These are phyloP conservation scores for Globisporangium nagaii DNA, from an alignment of 352 stramenopile species.

Conservation along the genomic window DNA sequence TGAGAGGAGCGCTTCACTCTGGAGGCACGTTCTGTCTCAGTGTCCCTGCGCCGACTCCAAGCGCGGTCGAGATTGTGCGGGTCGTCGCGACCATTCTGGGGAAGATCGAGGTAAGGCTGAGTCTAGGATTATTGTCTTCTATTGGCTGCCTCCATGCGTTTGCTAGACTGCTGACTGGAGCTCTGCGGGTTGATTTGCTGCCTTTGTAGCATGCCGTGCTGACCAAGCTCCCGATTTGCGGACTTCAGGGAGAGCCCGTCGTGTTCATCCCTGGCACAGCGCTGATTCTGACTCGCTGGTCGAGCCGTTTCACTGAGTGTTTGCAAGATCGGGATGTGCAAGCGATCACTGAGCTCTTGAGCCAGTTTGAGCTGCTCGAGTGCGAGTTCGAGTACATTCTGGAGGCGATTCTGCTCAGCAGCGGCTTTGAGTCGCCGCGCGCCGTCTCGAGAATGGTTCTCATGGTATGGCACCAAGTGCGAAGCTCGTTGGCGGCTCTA, in stretches of 20 bases:
- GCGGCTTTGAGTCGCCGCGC: slow-evolving; percentile 13
- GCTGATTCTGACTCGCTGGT: slow-evolving; percentile 20
- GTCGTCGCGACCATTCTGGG: slow-evolving; percentile 17
- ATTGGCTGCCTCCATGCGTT: neutral
- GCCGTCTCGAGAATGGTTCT: slow-evolving; percentile 16
- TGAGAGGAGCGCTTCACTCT: slow-evolving; percentile 34
- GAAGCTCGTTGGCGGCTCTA: neutral
- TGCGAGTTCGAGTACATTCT: slow-evolving; percentile 24
- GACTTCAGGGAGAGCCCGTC: slow-evolving; percentile 24
- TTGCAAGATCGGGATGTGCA: neutral
- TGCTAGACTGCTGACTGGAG: no score
- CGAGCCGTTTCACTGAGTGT: neutral
- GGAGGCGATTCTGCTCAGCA: slow-evolving; percentile 26
- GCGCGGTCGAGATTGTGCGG: slow-evolving; percentile 16
- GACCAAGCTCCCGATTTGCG: slow-evolving; percentile 21
- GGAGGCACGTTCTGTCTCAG: slow-evolving; percentile 35
- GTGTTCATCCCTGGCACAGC: slow-evolving; percentile 29
- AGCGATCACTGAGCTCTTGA: slow-evolving; percentile 18
- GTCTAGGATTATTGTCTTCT: neutral
- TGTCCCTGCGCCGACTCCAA: neutral
- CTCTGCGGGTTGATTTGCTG: no score
- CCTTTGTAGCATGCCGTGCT: slow-evolving; percentile 21
- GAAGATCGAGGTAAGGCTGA: slow-evolving; percentile 20
- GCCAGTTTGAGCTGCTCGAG: slow-evolving; percentile 23
- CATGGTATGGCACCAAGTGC: slow-evolving; percentile 17